A percentile compares a stretch with the other conserved stretches of the same genome.
phyloP scores from a whole-genome alignment of 441 rosid species.

The Arabidopsis lyrata region DNA sequence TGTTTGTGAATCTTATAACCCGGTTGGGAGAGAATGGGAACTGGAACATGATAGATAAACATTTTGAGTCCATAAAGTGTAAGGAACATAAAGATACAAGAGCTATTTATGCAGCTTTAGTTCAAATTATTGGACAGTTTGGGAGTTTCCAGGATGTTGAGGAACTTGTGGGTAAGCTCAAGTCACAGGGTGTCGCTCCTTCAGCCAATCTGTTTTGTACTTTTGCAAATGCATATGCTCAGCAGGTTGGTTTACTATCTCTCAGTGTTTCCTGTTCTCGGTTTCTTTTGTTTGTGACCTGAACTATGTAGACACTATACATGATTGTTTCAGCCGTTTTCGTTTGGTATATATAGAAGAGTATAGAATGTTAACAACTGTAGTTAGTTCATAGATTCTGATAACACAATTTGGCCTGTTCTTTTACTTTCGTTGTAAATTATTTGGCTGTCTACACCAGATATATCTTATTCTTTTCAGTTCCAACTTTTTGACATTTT shows the following conservation, averaged over 20 bases:
- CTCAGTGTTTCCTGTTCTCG: background rate
- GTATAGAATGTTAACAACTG: background rate
- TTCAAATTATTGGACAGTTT: constrained; percentile 70
- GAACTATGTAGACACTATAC: constrained; percentile 5
- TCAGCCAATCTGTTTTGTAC: constrained; percentile 62
- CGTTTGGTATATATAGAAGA: background rate
- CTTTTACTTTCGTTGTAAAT: too few relatives aligned
- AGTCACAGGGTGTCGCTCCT: constrained; percentile 57
- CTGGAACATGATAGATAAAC: constrained; percentile 57
- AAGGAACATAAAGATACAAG: constrained; percentile 54
- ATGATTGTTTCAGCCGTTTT: background rate
- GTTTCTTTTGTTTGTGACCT: constrained; percentile 11
- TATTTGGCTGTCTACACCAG: background rate
- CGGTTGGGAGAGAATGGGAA: constrained; percentile 68
- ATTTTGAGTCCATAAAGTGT: constrained; percentile 52
- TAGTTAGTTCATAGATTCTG: background rate
- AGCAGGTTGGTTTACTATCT: constrained; percentile 58
- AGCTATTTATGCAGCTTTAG: constrained; percentile 59
- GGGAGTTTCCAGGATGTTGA: constrained; percentile 62
- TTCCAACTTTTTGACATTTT: background rate
- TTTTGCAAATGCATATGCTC: constrained; percentile 80
- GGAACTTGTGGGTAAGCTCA: constrained; percentile 62
- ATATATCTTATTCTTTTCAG: background rate
- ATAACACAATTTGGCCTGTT: too few relatives aligned
- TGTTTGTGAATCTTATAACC: constrained; percentile 57